Evolutionary conservation across 2,329 filamentous ascomycete species (phyloP).

Genomic region (Remersonia thermophila): DNA sequence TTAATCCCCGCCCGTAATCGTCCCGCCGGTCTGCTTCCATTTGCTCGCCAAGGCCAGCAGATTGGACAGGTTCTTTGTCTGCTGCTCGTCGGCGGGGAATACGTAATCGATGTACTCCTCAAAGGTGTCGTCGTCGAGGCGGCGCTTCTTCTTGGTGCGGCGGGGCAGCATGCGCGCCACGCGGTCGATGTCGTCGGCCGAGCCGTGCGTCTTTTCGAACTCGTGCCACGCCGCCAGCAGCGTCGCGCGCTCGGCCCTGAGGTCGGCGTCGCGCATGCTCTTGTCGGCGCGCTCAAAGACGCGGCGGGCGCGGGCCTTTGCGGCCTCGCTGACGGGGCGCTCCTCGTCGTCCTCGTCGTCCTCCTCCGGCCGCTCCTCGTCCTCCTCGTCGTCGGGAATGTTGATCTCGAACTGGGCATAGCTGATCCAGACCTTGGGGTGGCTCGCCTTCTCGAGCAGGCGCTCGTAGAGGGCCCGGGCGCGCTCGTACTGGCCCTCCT

Average conservation of each 20-base stretch:
- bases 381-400: slow-evolving; percentile 55
- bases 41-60: slow-evolving; percentile 74
- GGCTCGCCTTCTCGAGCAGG: slow-evolving; percentile 85
- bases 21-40: slow-evolving; percentile 61
- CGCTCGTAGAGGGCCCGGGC: slow-evolving; percentile 79
- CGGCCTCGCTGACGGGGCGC: slow-evolving; percentile 64
- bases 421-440: slow-evolving; percentile 98
- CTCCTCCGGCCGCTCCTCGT: slow-evolving; percentile 46
- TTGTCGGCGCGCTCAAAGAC: slow-evolving; percentile 80
- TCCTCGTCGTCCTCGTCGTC: slow-evolving; percentile 52
- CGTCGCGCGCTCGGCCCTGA: slow-evolving; percentile 88
- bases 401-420: slow-evolving; percentile 98
- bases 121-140: slow-evolving; percentile 81
- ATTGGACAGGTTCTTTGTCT: slow-evolving; percentile 70
- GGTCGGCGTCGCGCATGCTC: slow-evolving; percentile 75
- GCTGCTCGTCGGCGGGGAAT: slow-evolving; percentile 89
- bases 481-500: slow-evolving; percentile 79
- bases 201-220: slow-evolving; percentile 81
- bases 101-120: slow-evolving; percentile 97
- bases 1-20: slow-evolving; percentile 18
- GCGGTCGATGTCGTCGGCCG: slow-evolving; percentile 59
- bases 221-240: slow-evolving; percentile 84
- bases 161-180: slow-evolving; percentile 91
- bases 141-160: slow-evolving; percentile 81
- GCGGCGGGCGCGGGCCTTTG: slow-evolving; percentile 68